Conservation (phyloP, 1,139 yeast genomes). For the Lodderomyces jiufengensis region DNA sequence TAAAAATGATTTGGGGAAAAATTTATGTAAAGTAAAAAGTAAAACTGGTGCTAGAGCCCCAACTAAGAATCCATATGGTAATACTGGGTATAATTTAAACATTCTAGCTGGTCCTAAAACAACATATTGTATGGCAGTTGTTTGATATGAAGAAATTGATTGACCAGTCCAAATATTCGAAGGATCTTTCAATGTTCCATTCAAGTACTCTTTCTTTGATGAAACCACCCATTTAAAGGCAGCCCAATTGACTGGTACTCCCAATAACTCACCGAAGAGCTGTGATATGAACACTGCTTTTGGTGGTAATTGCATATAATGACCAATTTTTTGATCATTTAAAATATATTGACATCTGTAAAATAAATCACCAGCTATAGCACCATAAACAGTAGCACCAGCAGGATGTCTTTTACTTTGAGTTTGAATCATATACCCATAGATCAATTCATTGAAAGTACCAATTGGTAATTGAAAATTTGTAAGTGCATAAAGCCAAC, state of each 20-base stretch:
- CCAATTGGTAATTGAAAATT: conserved; percentile 53
- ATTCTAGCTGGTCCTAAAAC: conserved; percentile 44
- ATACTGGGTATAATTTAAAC: conserved; percentile 35
- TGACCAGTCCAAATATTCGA: conserved; percentile 55
- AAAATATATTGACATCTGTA: conserved; percentile 49
- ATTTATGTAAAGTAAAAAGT: conserved; percentile 27
- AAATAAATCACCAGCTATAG: conserved; percentile 53
- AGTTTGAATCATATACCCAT: conserved; percentile 44
- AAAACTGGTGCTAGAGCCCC: conserved; percentile 39
- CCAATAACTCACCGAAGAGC: conserved; percentile 48
- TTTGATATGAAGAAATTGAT: conserved; percentile 35
- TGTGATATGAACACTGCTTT: conserved; percentile 46
- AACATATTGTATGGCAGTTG: conserved; percentile 50
- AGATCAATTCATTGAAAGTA: conserved; percentile 47
- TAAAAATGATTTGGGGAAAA: conserved; percentile 17
- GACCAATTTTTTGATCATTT: conserved; percentile 47
- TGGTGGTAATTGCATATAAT: conserved; percentile 49
- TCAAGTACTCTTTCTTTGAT: conserved; percentile 35
- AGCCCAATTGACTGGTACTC: conserved; percentile 47
- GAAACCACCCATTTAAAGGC: conserved; percentile 45
- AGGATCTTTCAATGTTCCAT: conserved; percentile 39
- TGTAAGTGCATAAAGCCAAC: conserved; percentile 50
- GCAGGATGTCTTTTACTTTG: conserved; percentile 39
- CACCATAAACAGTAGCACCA: conserved; percentile 46
- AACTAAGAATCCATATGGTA: conserved; percentile 44